Base-by-base conservation (phyloP, 352 stramenopile species). In the Pythium scleroteichum region DNA sequence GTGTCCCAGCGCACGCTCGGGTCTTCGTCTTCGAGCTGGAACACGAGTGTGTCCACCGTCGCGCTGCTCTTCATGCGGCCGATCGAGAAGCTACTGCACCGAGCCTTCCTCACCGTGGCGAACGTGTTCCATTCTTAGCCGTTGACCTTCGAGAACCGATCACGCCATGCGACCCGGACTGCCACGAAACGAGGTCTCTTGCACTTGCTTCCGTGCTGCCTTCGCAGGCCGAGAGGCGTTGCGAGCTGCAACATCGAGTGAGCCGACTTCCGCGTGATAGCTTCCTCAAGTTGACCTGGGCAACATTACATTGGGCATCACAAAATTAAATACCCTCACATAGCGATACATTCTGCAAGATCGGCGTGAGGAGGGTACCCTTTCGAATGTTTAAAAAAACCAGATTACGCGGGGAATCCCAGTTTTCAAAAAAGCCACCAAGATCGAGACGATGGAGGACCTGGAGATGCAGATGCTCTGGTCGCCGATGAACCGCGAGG, bases 1-100 rank as follows among this genome's bases (percentile, higher is more conserved):
- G 81, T 86, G 22, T 73, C 64, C 51, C 68, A 73, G 19, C 78
- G 75, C 48, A 93, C 76, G 2, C 27, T 56, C 10, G 67, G 58
- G 53, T 91, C 78, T 20, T 90, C 79, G 59, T 91, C 81, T 68
- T 91, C 83, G n/a, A 93, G 60, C 66, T 91, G 81, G 59, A 88
- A 87, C 46, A 91, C 81, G 16, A 93, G 69, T 26, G 81, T 88
- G 53, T 91, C 81, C 33, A 90, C 83, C 22, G 59, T 33, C 33
- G 49, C 35, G 59, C 46, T 49, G 52, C 29, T 60, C 19, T 66
- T 49, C 59, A 66, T 66, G 8, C 6, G 9, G 6, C 19, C 20
- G 38, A 16, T 24, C 24, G 26, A 53, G 16, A 24, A 24, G 16
- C 20, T 24, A 13, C 5, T 23, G 26, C 4, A 19, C 13, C 20